A percentile compares a stretch with the other conserved stretches of the same genome.
phyloP scores from a whole-genome alignment of 2,329 filamentous ascomycete species.

The Aspergillus flavus region DNA sequence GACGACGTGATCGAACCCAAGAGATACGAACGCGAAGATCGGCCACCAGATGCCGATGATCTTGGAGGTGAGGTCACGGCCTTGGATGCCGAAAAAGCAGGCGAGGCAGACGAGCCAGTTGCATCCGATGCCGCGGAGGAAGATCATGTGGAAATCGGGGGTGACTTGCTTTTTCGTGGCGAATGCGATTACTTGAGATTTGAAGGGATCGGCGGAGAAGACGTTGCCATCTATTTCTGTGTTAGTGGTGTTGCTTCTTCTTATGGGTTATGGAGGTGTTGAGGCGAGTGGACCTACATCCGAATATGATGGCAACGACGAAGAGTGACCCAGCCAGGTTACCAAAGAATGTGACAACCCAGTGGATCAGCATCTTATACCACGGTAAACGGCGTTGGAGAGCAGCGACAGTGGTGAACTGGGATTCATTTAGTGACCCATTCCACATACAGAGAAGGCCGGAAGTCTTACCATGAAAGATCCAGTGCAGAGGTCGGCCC shows the following conservation, averaged over 20 bases:
- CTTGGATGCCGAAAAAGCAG: conserved; percentile 49
- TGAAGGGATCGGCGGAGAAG: conserved; percentile 50
- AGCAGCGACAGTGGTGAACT: conserved; percentile 49
- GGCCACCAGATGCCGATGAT: conserved; percentile 61
- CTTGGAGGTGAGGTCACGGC: conserved; percentile 56
- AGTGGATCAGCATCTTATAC: conserved; percentile 43
- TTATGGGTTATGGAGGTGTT: neutral
- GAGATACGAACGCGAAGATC: conserved; percentile 57
- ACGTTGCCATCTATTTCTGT: conserved; percentile 45
- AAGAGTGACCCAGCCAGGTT: conserved; percentile 55
- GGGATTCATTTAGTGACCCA: neutral
- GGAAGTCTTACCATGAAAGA: conserved; percentile 44
- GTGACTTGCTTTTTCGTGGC: conserved; percentile 53
- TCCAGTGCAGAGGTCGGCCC: conserved; percentile 53
- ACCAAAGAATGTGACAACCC: conserved; percentile 52
- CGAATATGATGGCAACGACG: conserved; percentile 52
- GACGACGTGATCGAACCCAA: conserved; percentile 59
- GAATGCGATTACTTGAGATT: conserved; percentile 48
- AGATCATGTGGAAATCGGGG: conserved; percentile 56
- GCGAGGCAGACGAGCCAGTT: conserved; percentile 63
- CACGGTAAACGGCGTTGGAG: conserved; percentile 46
- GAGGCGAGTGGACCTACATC: conserved; percentile 38
- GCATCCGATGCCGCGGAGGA: conserved; percentile 57
- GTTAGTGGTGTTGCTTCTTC: neutral
- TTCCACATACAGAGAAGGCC: too few species aligned